Conservation (phyloP, 2,329 filamentous ascomycete species). For the Trichophyton benhamiae region DNA sequence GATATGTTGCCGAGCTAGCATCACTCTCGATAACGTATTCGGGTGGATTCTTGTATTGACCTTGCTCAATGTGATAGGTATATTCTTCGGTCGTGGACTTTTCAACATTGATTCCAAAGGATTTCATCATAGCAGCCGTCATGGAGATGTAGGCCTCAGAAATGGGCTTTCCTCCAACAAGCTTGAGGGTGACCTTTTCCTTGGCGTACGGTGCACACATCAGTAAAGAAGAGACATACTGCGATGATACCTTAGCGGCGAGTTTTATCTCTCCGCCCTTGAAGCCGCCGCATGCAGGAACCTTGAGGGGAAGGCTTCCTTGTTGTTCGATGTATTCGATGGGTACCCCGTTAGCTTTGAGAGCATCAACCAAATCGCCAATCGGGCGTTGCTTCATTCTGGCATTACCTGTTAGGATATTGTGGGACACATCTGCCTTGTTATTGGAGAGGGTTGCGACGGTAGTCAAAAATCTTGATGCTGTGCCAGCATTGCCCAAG, state of each 20-base stretch:
- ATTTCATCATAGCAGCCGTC: constrained; percentile 94
- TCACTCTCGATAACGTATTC: constrained; percentile 93
- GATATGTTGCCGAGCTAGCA: constrained; percentile 94
- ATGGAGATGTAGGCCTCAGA: constrained; percentile 97
- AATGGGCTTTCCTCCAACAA: constrained; percentile 94
- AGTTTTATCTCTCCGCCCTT: constrained; percentile 80
- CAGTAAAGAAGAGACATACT: constrained; percentile 92
- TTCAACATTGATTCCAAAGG: constrained; percentile 73
- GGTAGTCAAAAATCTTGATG: constrained; percentile 86
- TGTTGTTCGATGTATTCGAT: constrained; percentile 77
- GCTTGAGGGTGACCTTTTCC: constrained; percentile 73
- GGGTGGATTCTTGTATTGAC: constrained; percentile 65
- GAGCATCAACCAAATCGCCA: constrained; percentile 79
- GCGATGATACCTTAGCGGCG: constrained; percentile 92
- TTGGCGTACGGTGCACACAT: constrained; percentile 98
- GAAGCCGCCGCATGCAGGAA: constrained; percentile 72
- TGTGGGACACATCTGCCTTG: constrained; percentile 49
- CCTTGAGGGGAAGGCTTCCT: constrained; percentile 69
- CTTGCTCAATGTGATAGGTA: constrained; percentile 86
- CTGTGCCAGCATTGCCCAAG: constrained; percentile 91
- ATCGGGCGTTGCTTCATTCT: constrained; percentile 95
- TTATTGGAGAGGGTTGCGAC: constrained; percentile 67
- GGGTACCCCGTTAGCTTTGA: constrained; percentile 73
- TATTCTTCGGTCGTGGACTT: constrained; percentile 67
- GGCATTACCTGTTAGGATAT: constrained; percentile 80